Base-by-base conservation (phyloP, 2,329 filamentous ascomycete species). In the Sclerotiophoma versabilis region DNA sequence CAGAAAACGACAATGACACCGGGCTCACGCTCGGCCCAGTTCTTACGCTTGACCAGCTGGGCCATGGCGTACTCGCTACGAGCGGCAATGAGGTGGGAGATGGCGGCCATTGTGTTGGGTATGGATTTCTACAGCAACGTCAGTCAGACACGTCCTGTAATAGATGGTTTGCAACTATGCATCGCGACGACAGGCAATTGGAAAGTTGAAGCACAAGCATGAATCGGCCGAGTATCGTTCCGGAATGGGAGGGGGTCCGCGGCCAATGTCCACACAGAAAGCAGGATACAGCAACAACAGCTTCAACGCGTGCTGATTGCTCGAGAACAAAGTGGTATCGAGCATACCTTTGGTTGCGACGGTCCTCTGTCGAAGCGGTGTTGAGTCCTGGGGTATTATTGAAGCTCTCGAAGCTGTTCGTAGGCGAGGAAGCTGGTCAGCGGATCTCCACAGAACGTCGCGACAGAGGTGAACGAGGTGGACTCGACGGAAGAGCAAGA, bases 1-100 rank as follows among this genome's bases (percentile, higher is more conserved):
- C 76, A 79, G 74, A 88, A 85, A 51, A 88, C 85, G 60, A 87
- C 76, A 44, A 88, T 79, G 58, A 87, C 84, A 72, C 85, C 85
- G 37, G 82, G 79, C 66, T 88, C 82, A 26, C 74, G 65, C 57
- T 73, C 63, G 20, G 85, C 83, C 82, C 83, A 88, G 78, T 86
- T 84, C 2, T 56, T 36, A 75, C 85, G 81, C 77, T 81, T 85
- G 67, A 76, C 69, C 58, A 86, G 64, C 45, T 75, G 72, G 66
- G 68, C 68, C 62, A 74, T 58, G 50, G 70, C 67, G 48, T 62
- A 67, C 58, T 75, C 71, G 70, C 67, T 70, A 63, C 71, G 70
- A 51, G 72, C 70, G 54, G 69, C 64, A 58, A 75, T 64, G 55
- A 70, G 71, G 67, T 68, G 70, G 55, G 72, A 62, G 58, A 75